Base-by-base conservation (phyloP, 164 flowering plant genomes). In the Aristolochia contorta region DNA sequence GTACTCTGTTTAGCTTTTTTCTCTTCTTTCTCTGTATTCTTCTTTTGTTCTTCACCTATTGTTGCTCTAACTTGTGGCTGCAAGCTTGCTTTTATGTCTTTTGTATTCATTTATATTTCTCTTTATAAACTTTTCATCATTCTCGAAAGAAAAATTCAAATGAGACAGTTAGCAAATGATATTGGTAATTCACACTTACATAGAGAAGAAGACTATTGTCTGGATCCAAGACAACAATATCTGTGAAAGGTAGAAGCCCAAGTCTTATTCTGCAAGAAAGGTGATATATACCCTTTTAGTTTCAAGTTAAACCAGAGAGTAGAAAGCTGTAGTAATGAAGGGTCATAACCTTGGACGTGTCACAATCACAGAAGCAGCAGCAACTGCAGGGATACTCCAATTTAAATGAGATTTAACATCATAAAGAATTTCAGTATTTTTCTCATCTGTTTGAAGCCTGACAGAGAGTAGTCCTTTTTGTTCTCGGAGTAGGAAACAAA, bases 401-500 rank as follows among this genome's bases (percentile, higher is more conserved):
- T 89, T 82, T 82, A 77, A 69, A 62, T 85, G 92, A 61, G 93
- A 84, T 73, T 85, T 84, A 56, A 86, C 65, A 75, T 91, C 96
- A 78, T 65, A 79, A 58, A 86, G 72, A 68, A 80, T 67, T 62
- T 85, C 91, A 70, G 74, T 73, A 66, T 79, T 78, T 21, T 76
- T 77, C 66, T 85, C 93, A 61, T 81, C 72, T 59, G 74, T 79
- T 56, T 86, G 89, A 65, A 94, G 96, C 71, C 89, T 76, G 41
- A 94, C 67, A 21, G 78, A 79, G 56, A 86, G 73, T 60, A 94
- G 69, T 60, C 77, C 81, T 61, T 79, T 91, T 78, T 86, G 91
- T 67, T 89, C 96, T 79, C 74, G 84, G 57, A 85, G 82, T 70
- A 91, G 86, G 72, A 94, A 87, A 76, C 95, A 91, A 72, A 94